Evolutionary conservation across 306 rosid genomes (phyloP), one percentile per base, ranked within the genome.

Genomic region (Senna siamea): DNA sequence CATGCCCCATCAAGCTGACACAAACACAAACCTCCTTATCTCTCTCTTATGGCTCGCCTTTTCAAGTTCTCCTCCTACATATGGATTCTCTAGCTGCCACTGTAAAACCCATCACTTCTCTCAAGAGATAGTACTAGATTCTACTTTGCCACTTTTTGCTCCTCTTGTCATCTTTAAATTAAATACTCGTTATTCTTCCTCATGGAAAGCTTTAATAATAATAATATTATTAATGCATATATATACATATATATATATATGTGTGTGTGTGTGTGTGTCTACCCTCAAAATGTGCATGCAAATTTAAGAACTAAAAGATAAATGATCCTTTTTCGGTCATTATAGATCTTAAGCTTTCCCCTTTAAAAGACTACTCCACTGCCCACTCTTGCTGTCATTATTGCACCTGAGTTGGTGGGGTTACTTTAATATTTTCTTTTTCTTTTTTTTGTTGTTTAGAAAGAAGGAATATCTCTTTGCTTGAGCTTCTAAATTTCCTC

Each of bases 101-200:
- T 71, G 70, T 78, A 74, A 81, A 87, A 70, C 90, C 87, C 90
- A 53, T 86, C 96, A 84, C 97, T 83, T 84, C 87, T 79, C 82
- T 90, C 93, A 76, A 90, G 88, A 85, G 85, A 89, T 85, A 76
- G 89, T 87, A 89, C 88, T 78, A 83, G 86, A 83, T 85, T 89
- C 86, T 92, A 61, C 86, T 82, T 81, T 81, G 76, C 68, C 83
- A 76, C 93, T 80, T 85, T 89, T 80, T 69, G 44, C 66, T 70
- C 85, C 78, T 79, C 52, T 79, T 90, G 75, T 78, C 85, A 79
- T 73, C 79, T 77, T 84, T 48, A 37, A 55, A 30, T 84, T 48
- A 37, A 55, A 20, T 67, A 4, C 58, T 50, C 61, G 61, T 60
- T 2, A 37, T 26, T 26, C 30, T 26, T 26, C 30, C 30, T n/a